Evolutionary conservation across 2,329 filamentous ascomycete species (phyloP), one percentile per base, ranked within the genome.

Genomic region (Aotearoamyces nothofagi): DNA sequence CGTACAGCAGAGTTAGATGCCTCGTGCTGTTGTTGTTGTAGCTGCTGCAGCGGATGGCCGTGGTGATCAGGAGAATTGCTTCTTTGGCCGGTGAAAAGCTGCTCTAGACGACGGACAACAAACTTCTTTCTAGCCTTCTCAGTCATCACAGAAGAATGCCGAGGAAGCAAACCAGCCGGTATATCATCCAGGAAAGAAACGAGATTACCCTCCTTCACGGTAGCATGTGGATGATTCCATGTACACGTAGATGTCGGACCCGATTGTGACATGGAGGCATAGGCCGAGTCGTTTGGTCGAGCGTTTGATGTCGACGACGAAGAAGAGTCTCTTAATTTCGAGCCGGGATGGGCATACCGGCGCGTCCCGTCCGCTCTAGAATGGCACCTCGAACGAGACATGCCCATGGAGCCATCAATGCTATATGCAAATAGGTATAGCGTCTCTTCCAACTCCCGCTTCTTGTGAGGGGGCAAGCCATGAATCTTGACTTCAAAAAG

Each of bases 401-500:
- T 13, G 22, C 26, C 45, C 15, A 25, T 51, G 0, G 63, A 65
- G 7, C 51, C 58, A 13, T 72, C 65, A 3, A 86, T 60, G 15
- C 60, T 66, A 2, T 70, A 62, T 1, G 76, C 73, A 39, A 87
- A 86, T 27, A 74, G 70, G 31, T 73, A 68, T 7, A 92, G 53
- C 0, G 74, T 71, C 5, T 74, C 67, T 45, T 92, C 81, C 12
- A 92, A 52, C 38, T 90, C 80, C 33, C 72, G 63, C 51, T 78
- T 83, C 55, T 83, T 86, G 27, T 69, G 63, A 26, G 69, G 62
- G 0, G 78, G 67, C 22, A 92, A 52, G 0, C 76, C 72, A 41
- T 90, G 80, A 16, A 86, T 66, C 40, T 80, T 77, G 35, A 92
- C 71, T 47, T 92, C 83, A 41, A 92, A 87, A 0, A 92, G 53